These are phyloP conservation scores for Coemansia sp. DNA, from an alignment of 192 early-diverging fungal species.

Conservation along the genomic window DNA sequence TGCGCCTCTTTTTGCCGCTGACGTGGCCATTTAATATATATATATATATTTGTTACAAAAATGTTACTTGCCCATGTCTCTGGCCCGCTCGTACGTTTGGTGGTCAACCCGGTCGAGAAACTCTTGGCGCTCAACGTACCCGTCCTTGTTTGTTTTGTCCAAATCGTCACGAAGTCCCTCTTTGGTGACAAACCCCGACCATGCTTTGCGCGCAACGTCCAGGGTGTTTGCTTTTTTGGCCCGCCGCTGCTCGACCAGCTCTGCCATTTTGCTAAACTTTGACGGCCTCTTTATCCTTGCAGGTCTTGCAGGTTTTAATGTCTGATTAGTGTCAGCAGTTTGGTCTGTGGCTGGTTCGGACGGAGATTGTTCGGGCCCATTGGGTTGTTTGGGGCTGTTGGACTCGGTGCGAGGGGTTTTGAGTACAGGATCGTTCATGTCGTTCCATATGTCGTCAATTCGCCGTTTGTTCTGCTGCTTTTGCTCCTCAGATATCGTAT, in stretches of 20 bases:
- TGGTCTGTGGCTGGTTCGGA: neutral
- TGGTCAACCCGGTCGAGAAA: slow-evolving; percentile 47
- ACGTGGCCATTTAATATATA: neutral
- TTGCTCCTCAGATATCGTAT: neutral
- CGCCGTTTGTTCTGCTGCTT: slow-evolving; percentile 38
- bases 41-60: neutral
- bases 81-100: slow-evolving; percentile 33
- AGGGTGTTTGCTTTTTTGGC: slow-evolving; percentile 43
- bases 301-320: neutral
- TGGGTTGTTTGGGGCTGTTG: neutral
- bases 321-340: no score
- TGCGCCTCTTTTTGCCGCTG: no score
- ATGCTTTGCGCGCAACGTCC: slow-evolving; percentile 43
- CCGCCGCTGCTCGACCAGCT: slow-evolving; percentile 41
- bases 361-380: neutral
- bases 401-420: slow-evolving; percentile 17
- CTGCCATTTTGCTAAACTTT: slow-evolving; percentile 49
- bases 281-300: slow-evolving; percentile 15
- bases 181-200: slow-evolving; percentile 42
- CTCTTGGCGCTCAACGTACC: slow-evolving; percentile 51
- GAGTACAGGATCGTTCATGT: slow-evolving; percentile 33
- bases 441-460: slow-evolving; percentile 41
- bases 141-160: slow-evolving; percentile 54
- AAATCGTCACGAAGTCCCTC: slow-evolving; percentile 52
- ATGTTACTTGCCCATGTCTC: slow-evolving; percentile 19